These are phyloP conservation scores for Aspergillus viridinutans DNA, from an alignment of 2,329 filamentous ascomycete species.

Conservation along the genomic window DNA sequence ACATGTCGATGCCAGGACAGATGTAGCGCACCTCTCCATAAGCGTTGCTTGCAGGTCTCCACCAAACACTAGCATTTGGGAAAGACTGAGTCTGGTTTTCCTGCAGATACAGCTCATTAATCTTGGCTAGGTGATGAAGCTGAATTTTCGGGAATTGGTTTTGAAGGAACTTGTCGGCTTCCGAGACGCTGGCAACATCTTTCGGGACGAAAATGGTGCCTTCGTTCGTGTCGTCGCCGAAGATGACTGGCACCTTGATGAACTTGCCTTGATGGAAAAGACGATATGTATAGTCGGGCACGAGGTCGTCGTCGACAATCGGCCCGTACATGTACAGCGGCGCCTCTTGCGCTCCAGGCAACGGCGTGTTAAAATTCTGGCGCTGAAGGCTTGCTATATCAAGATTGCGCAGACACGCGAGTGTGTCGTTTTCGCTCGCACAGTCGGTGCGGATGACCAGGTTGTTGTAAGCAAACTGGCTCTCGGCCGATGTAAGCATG, in stretches of 20 bases:
- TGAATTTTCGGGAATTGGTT: constrained; percentile 57
- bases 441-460: constrained; percentile 50
- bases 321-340: constrained; percentile 52
- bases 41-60: constrained; percentile 54
- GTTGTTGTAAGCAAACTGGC: constrained; percentile 51
- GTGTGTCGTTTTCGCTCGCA: constrained; percentile 33
- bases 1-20: constrained; percentile 59
- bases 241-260: constrained; percentile 52
- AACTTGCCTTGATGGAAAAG: constrained; percentile 49
- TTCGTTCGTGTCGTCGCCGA: constrained; percentile 60
- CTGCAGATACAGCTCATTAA: constrained; percentile 56
- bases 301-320: constrained; percentile 49
- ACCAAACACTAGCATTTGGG: constrained; percentile 50
- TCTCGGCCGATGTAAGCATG: constrained; percentile 46
- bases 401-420: constrained; percentile 49
- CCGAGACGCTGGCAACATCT: constrained; percentile 42
- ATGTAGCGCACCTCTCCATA: constrained; percentile 65
- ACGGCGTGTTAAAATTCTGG: constrained; percentile 44
- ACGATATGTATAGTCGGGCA: constrained; percentile 47
- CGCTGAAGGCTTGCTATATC: constrained; percentile 43
- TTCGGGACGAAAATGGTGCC: constrained; percentile 59
- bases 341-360: constrained; percentile 40
- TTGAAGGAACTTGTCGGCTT: constrained; percentile 54
- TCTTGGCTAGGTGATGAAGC: constrained; percentile 45
- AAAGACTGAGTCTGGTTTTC: constrained; percentile 43